These are phyloP conservation scores for Penicillium sp. DNA, from an alignment of 2,329 filamentous ascomycete genomes.

Conservation along the genomic window DNA sequence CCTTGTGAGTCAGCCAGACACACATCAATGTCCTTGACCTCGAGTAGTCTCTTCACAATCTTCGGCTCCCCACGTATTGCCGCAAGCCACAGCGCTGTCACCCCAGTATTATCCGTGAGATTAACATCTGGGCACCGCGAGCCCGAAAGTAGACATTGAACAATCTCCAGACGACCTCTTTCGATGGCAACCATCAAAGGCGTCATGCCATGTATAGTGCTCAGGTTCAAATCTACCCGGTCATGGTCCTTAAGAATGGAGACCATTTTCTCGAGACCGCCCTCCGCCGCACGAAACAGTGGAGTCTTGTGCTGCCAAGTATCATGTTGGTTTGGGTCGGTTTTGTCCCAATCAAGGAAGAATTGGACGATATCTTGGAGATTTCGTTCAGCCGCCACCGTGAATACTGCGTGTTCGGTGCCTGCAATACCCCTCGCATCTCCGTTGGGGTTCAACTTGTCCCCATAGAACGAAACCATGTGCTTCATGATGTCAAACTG, in stretches of 20 bases:
- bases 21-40: conserved; percentile 22
- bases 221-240: conserved; percentile 26
- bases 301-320: conserved; percentile 30
- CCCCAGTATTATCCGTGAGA: conserved; percentile 24
- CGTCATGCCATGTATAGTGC: conserved; percentile 28
- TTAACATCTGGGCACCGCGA: conserved; percentile 25
- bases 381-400: conserved; percentile 27
- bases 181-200: conserved; percentile 28
- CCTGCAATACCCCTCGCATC: conserved; percentile 11
- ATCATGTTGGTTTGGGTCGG: conserved; percentile 30
- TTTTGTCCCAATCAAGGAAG: conserved; percentile 27
- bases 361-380: conserved; percentile 24
- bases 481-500: conserved; percentile 29
- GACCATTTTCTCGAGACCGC: conserved; percentile 23
- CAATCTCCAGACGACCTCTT: conserved; percentile 13
- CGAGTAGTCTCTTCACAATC: conserved; percentile 22
- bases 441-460: conserved; percentile 29
- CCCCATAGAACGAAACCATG: conserved; percentile 26
- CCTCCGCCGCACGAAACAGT: conserved; percentile 25
- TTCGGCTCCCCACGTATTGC: conserved; percentile 24
- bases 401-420: conserved; percentile 30
- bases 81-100: conserved; percentile 29
- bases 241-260: conserved; percentile 21
- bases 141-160: conserved; percentile 21
- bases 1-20: neutral